Percentiles rank a stretch among this genome's conserved stretches.
Conservation (phyloP, 768 basidiomycete species). For the Rhodotorula sphaerocarpa region DNA sequence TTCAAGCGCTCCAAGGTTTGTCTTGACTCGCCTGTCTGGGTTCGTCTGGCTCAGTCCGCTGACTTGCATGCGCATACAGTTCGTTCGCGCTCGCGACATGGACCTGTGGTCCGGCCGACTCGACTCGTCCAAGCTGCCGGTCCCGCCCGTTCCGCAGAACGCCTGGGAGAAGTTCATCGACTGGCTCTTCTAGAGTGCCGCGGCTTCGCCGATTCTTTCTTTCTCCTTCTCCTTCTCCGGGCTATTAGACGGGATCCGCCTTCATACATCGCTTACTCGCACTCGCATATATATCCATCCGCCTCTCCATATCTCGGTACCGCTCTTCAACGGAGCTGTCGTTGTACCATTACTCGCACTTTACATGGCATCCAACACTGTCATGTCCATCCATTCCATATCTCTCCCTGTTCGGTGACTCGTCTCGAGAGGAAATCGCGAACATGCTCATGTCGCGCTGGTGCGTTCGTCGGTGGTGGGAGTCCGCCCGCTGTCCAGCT, state of each 20-base stretch:
- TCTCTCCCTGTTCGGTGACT: not conserved
- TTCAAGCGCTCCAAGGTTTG: constrained; percentile 38
- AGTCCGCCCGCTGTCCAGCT: not conserved
- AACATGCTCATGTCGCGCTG: not conserved
- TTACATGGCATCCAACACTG: too few species aligned
- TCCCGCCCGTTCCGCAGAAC: constrained; percentile 1
- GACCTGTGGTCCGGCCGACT: constrained; percentile 24
- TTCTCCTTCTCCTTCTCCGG: not conserved
- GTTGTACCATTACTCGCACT: too few species aligned
- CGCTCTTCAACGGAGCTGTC: too few species aligned
- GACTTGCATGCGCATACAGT: not conserved
- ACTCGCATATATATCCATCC: too few species aligned
- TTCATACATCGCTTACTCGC: not conserved
- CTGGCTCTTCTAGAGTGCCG: constrained; percentile 15
- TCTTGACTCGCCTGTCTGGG: not conserved
- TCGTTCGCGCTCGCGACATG: constrained; percentile 18
- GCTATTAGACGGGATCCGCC: not conserved
- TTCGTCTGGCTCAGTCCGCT: not conserved
- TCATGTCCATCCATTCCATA: too few species aligned
- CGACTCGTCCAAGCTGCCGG: constrained; percentile 15
- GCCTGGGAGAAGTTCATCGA: constrained; percentile 24
- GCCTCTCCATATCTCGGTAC: too few species aligned
- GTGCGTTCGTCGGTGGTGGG: not conserved
- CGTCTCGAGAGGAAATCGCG: not conserved
- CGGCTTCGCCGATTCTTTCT: too few species aligned